Conservation (phyloP, 495 filamentous ascomycete species). For the Penicillium fimorum region DNA sequence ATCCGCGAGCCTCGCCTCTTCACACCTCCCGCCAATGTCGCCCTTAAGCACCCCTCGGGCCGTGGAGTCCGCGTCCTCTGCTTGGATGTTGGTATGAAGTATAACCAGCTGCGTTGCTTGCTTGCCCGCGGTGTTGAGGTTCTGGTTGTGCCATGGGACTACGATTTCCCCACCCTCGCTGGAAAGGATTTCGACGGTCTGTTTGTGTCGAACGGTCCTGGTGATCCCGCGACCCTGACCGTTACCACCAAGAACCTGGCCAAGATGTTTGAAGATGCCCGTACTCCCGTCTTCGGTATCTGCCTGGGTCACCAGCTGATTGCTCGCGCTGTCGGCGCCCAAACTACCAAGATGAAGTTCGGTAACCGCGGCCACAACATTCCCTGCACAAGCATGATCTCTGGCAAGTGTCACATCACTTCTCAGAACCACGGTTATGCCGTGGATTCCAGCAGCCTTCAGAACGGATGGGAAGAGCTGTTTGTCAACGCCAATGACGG, state of each 20-base stretch:
- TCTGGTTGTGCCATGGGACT: conserved; percentile 91
- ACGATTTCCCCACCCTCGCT: conserved; percentile 74
- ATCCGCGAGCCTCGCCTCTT: conserved; percentile 79
- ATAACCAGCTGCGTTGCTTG: conserved; percentile 93
- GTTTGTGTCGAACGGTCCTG: conserved; percentile 96
- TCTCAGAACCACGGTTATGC: conserved; percentile 98
- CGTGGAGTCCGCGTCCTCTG: conserved; percentile 82
- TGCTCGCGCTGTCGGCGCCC: conserved; percentile 83
- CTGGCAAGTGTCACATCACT: conserved; percentile 95
- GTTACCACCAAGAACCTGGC: conserved; percentile 73
- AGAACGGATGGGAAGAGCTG: conserved; percentile 80
- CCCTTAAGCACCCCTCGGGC: conserved; percentile 82
- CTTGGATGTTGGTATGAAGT: conserved; percentile 95
- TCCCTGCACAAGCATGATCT: conserved; percentile 90
- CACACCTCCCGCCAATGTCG: conserved; percentile 60
- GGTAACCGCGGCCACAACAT: conserved; percentile 99
- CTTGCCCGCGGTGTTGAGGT: conserved; percentile 91
- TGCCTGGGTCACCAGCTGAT: conserved; percentile 95
- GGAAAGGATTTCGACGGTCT: conserved; percentile 88
- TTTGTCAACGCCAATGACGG: conserved; percentile 98
- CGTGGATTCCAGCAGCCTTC: conserved; percentile 75
- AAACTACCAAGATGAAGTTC: conserved; percentile 95
- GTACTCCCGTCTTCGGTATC: conserved; percentile 91
- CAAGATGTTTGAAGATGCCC: conserved; percentile 66
- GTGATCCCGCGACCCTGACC: conserved; percentile 83